phyloP scores from a whole-genome alignment of 2,329 filamentous ascomycete species.

The Epichloe sp. region DNA sequence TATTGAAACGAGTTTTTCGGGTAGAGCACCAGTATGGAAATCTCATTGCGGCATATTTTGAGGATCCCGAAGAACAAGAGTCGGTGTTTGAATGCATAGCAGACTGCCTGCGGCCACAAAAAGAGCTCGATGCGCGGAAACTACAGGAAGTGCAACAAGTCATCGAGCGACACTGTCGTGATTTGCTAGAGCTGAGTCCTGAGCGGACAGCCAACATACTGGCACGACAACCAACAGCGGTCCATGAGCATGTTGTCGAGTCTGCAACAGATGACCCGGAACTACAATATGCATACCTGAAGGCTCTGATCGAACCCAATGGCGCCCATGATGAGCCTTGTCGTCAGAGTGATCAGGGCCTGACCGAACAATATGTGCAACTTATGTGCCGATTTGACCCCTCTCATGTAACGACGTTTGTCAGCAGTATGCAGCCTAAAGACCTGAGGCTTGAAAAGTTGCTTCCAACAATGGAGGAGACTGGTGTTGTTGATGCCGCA shows the following conservation, averaged over 20 bases:
- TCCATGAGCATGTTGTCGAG: conserved; percentile 54
- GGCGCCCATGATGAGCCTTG: conserved; percentile 20
- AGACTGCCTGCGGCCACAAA: conserved; percentile 55
- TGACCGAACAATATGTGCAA: conserved; percentile 75
- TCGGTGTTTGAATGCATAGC: conserved; percentile 68
- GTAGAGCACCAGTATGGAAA: conserved; percentile 66
- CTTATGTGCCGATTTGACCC: conserved; percentile 84
- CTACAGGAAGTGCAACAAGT: conserved; percentile 55
- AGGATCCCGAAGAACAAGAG: conserved; percentile 65
- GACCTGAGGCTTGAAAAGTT: conserved; percentile 70
- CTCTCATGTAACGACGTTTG: conserved; percentile 71
- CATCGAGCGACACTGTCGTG: conserved; percentile 49
- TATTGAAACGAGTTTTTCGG: conserved; percentile 80
- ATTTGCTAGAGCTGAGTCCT: conserved; percentile 56
- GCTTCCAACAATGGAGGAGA: conserved; percentile 77
- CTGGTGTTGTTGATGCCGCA: conserved; percentile 82
- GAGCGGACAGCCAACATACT: conserved; percentile 52
- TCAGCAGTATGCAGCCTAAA: conserved; percentile 60
- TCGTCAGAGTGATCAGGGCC: conserved; percentile 35
- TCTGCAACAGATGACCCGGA: conserved; percentile 47
- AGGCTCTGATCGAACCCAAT: conserved; percentile 57
- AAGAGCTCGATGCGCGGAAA: conserved; percentile 55
- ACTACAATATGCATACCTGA: conserved; percentile 63
- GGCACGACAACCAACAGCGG: conserved; percentile 43
- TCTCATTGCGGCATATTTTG: conserved; percentile 69